Evolutionary conservation across 192 early-diverging fungal species (phyloP), one percentile per base, ranked within the genome.

Genomic region (Backusella westeae): DNA sequence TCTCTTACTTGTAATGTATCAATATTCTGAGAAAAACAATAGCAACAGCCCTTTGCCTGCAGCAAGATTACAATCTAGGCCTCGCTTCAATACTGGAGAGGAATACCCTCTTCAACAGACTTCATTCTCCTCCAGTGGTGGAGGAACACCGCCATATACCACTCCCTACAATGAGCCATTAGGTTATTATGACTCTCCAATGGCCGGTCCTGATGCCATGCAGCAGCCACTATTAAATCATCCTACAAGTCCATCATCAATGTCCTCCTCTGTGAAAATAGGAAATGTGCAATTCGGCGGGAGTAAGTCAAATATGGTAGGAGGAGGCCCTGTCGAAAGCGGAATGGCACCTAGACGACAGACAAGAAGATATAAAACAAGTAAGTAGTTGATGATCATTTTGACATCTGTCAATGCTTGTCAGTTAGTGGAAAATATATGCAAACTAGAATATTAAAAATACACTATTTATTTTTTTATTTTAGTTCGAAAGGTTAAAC

Each of bases 401-500:
- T 63, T 63, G 56, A 63, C 56, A 63, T 29, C 56, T 63, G 56
- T 63, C 56, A 63, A 63, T 26, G 7, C 21, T 63, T 63, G 10
- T 29, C 0, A 63, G 21, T 29, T 63, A 26, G 56, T 63, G 10
- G 56, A 63, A 63, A 63, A 63, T 29, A 63, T 63, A 63, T 26
- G 21, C 23, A 21, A 63, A 7, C 9, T 75, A 17, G 35, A 15
- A 63, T n/a, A 73, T 14, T 52, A 15, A 26, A 36, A 14, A 36
- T 3, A 67, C 10, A 39, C 38, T 39, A 39, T 21, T 44, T 14
- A 4, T 44, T 49, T n/a, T 35, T 7, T 8, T 34, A 4, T 29
- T 70, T 46, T 75, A 59, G 78, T 77, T 19, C 76, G 73, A 73
- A 81, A 79, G 19, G 91, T 94, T 38, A 88, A 90, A 84, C 78